phyloP scores from a whole-genome alignment of 2,329 filamentous ascomycete species.

The Arthrobotrys conoides region DNA sequence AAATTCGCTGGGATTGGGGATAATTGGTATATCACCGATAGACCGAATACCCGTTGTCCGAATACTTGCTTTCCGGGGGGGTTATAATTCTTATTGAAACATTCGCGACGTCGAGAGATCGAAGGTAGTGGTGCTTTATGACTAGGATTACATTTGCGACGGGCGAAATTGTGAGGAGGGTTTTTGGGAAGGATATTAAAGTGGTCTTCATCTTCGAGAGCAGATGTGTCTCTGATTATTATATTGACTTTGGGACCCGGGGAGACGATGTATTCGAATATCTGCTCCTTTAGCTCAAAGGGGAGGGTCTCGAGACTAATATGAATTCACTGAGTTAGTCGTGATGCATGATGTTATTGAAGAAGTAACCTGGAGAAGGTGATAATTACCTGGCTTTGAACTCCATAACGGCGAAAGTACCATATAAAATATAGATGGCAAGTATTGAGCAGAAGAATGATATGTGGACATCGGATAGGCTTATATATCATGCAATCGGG shows the following conservation, averaged over 20 bases:
- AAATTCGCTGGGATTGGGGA: slow-evolving; percentile 46
- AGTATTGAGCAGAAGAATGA: neutral
- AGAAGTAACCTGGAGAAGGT: too few relatives aligned
- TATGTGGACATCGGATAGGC: neutral
- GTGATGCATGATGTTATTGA: too few relatives aligned
- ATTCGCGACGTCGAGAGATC: slow-evolving; percentile 38
- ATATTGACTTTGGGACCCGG: slow-evolving; percentile 44
- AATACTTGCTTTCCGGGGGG: slow-evolving; percentile 4
- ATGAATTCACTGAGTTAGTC: too few relatives aligned
- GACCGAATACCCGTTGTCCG: slow-evolving; percentile 6
- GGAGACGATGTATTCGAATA: slow-evolving; percentile 37
- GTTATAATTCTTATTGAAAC: slow-evolving; percentile 24
- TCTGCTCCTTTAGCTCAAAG: slow-evolving; percentile 47
- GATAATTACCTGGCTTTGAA: slow-evolving; percentile 41
- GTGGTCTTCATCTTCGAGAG: slow-evolving; percentile 48
- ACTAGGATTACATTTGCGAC: slow-evolving; percentile 18
- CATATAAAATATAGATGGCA: neutral
- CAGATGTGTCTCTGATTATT: slow-evolving; percentile 40
- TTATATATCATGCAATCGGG: neutral
- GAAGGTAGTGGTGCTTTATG: slow-evolving; percentile 20
- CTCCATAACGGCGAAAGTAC: neutral
- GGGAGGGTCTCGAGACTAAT: slow-evolving; percentile 53
- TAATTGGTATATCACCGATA: slow-evolving; percentile 50
- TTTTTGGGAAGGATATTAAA: slow-evolving; percentile 50
- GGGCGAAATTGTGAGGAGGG: slow-evolving; percentile 48